These are phyloP conservation scores for Glutinoglossum americanum DNA, from an alignment of 495 filamentous ascomycete species.

Conservation along the genomic window DNA sequence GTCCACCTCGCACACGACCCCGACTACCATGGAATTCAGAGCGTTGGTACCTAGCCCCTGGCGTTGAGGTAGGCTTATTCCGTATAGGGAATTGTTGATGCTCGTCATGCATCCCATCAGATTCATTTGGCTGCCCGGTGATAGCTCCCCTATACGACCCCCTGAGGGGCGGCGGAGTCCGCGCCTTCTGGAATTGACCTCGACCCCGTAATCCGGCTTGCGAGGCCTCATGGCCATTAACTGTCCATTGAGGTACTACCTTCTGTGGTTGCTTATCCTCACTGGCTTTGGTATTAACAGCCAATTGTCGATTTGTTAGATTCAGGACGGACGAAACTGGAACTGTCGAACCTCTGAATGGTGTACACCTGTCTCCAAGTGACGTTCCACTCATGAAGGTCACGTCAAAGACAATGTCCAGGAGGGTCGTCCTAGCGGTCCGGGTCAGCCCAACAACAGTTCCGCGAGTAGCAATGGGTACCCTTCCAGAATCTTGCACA, in stretches of 20 bases:
- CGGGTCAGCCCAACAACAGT: slow-evolving; percentile 84
- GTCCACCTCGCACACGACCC: not conserved
- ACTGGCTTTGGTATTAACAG: slow-evolving; percentile 50
- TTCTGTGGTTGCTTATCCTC: slow-evolving; percentile 30
- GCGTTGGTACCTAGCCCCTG: not conserved
- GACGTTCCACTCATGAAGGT: slow-evolving; percentile 94
- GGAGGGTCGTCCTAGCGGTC: slow-evolving; percentile 53
- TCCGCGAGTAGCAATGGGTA: slow-evolving; percentile 78
- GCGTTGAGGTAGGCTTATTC: not conserved
- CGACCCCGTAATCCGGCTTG: slow-evolving; percentile 29
- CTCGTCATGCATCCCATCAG: slow-evolving; percentile 4
- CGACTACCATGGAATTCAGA: not conserved
- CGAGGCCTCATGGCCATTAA: slow-evolving; percentile 32
- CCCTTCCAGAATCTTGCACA: slow-evolving; percentile 78
- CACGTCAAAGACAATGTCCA: slow-evolving; percentile 84
- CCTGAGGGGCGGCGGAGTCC: slow-evolving; percentile 42
- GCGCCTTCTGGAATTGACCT: slow-evolving; percentile 47
- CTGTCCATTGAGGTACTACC: slow-evolving; percentile 31
- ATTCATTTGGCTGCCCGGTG: slow-evolving; percentile 16
- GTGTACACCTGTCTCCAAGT: slow-evolving; percentile 73
- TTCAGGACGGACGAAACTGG: slow-evolving; percentile 68
- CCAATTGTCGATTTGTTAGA: slow-evolving; percentile 56
- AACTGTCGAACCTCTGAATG: slow-evolving; percentile 89
- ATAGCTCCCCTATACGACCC: slow-evolving; percentile 55
- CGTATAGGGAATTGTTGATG: slow-evolving; percentile 2